A percentile compares a stretch with the other conserved stretches of the same genome.
These are phyloP conservation scores for Lachnum nothofagi DNA, from an alignment of 2,329 filamentous ascomycete genomes.

Conservation along the genomic window DNA sequence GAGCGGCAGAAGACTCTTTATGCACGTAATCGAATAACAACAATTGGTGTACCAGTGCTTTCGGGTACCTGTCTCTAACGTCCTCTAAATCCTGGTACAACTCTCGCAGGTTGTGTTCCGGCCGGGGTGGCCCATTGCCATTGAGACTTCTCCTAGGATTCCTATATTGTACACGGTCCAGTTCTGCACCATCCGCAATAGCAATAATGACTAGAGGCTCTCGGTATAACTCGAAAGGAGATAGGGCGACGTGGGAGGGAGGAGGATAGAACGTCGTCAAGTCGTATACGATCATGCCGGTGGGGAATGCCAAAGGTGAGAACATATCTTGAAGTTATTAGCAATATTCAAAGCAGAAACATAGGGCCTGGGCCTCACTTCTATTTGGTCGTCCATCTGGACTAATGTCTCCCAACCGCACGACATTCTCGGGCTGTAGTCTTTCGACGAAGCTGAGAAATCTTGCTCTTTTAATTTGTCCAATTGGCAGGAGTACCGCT, in stretches of 20 bases:
- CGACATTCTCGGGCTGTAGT: slow-evolving; percentile 72
- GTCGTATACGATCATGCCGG: slow-evolving; percentile 83
- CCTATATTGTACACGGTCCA: slow-evolving; percentile 50
- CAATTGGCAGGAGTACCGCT: slow-evolving; percentile 79
- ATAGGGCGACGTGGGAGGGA: slow-evolving; percentile 71
- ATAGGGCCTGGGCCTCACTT: slow-evolving; percentile 54
- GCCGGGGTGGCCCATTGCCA: slow-evolving; percentile 41
- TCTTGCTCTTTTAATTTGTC: slow-evolving; percentile 74
- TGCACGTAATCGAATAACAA: slow-evolving; percentile 71
- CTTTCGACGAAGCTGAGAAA: slow-evolving; percentile 75
- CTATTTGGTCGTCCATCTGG: slow-evolving; percentile 78
- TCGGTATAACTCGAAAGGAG: slow-evolving; percentile 85
- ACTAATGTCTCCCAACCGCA: slow-evolving; percentile 80
- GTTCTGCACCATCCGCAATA: slow-evolving; percentile 73
- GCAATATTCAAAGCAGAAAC: slow-evolving; percentile 4
- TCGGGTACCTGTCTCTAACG: slow-evolving; percentile 67
- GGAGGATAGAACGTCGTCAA: slow-evolving; percentile 74
- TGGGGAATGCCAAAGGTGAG: slow-evolving; percentile 80
- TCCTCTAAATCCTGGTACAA: slow-evolving; percentile 65
- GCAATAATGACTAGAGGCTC: slow-evolving; percentile 80
- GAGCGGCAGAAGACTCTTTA: slow-evolving; percentile 43
- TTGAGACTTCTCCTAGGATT: slow-evolving; percentile 51
- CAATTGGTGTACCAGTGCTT: slow-evolving; percentile 71
- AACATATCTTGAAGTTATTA: slow-evolving; percentile 68
- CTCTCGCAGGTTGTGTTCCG: slow-evolving; percentile 53